Evolutionary conservation across 2,329 filamentous ascomycete species (phyloP).

Genomic region (Hortaea werneckii): DNA sequence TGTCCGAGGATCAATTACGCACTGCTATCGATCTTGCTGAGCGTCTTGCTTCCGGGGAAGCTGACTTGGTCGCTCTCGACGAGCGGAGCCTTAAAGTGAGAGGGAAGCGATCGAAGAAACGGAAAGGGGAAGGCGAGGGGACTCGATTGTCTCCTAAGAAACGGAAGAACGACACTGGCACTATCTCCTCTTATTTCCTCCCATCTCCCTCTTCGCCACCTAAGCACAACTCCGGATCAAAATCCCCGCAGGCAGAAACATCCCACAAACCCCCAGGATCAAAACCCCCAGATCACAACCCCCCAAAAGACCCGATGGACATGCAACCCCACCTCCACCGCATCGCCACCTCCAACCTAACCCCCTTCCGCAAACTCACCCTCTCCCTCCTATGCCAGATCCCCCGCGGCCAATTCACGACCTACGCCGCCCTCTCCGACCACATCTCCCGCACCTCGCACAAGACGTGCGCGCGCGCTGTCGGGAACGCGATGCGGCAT

Average conservation of each 20-base stretch:
- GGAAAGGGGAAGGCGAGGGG: neutral
- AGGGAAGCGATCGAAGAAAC: constrained; percentile 24
- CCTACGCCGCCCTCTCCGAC: constrained; percentile 27
- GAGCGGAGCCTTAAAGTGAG: constrained; percentile 30
- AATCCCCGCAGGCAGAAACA: neutral
- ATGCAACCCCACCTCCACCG: constrained; percentile 25
- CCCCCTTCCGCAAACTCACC: constrained; percentile 35
- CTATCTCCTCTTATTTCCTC: constrained; percentile 23
- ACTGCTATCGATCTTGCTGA: constrained; percentile 30
- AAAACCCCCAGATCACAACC: neutral
- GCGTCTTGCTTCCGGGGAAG: constrained; percentile 27
- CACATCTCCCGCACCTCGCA: constrained; percentile 22
- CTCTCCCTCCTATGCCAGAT: constrained; percentile 26
- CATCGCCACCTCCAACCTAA: constrained; percentile 38
- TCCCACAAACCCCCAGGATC: neutral
- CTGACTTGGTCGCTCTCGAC: constrained; percentile 30
- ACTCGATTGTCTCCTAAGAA: constrained; percentile 11
- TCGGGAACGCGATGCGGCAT: constrained; percentile 32
- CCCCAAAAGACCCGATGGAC: neutral
- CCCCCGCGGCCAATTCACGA: constrained; percentile 25
- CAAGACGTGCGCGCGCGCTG: constrained; percentile 29
- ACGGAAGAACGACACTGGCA: constrained; percentile 6
- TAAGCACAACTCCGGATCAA: neutral
- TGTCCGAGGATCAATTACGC: constrained; percentile 29
- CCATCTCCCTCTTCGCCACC: constrained; percentile 13